Conservation (phyloP, 129 eudicot genomes). For the Artemisia argyi region DNA sequence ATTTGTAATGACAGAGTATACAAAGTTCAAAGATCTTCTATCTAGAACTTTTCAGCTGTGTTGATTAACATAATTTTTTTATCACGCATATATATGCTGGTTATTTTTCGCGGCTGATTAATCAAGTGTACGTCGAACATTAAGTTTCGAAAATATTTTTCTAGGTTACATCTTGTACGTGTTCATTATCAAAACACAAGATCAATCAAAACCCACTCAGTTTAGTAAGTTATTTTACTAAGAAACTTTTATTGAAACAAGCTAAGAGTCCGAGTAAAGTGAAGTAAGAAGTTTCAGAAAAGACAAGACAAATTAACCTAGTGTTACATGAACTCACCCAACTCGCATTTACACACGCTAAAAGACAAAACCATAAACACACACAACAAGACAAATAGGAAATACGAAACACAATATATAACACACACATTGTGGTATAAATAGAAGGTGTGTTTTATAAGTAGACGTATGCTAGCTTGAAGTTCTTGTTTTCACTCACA, state of each 20-base stretch:
- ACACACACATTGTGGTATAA: constrained; percentile 39
- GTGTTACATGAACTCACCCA: constrained; percentile 38
- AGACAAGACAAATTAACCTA: constrained; percentile 28
- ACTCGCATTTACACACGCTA: constrained; percentile 38
- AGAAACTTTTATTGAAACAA: constrained; percentile 16
- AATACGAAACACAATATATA: constrained; percentile 19
- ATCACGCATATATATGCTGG: background rate
- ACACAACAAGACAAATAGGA: constrained; percentile 31
- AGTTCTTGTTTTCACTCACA: constrained; percentile 32
- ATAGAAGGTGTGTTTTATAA: constrained; percentile 29
- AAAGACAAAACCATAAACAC: constrained; percentile 38
- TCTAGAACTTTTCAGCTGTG: no score
- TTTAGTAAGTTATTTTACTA: background rate
- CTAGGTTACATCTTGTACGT: background rate
- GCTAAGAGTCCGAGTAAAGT: constrained; percentile 7
- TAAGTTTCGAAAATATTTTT: no score
- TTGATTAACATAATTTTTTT: background rate
- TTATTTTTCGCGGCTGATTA: background rate
- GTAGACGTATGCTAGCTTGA: background rate
- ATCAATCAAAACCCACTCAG: background rate
- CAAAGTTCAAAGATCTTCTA: no score
- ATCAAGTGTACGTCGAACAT: background rate
- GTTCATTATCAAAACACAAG: background rate
- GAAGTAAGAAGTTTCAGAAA: constrained; percentile 1
- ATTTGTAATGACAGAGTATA: no score